These are phyloP conservation scores for Saccharomyces hybrid DNA, from an alignment of 1,139 yeast species.

Conservation along the genomic window DNA sequence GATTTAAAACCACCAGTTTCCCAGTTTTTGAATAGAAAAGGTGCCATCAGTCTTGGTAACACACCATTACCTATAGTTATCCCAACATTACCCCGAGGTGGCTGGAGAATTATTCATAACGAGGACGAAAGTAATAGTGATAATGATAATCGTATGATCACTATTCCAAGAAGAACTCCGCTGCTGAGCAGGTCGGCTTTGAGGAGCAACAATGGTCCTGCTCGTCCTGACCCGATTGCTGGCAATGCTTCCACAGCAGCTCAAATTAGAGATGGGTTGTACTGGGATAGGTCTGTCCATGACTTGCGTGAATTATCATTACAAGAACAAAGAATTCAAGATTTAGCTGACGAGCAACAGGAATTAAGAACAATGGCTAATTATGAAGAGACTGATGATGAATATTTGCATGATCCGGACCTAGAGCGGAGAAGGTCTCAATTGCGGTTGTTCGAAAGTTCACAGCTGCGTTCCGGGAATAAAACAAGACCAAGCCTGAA, in stretches of 20 bases:
- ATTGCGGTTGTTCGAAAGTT: constrained; percentile 18
- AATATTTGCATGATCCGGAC: constrained; percentile 26
- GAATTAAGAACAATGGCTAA: constrained; percentile 8
- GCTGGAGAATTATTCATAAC: constrained; percentile 25
- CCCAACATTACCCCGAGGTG: constrained; percentile 30
- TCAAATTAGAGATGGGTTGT: constrained; percentile 23
- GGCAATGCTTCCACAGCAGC: background rate
- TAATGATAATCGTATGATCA: constrained; percentile 3
- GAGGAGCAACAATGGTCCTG: background rate
- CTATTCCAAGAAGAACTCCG: background rate
- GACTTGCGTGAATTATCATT: constrained; percentile 12
- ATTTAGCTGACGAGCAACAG: constrained; percentile 2
- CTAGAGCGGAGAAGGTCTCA: constrained; percentile 31
- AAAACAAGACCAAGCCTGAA: background rate
- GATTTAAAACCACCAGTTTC: constrained; percentile 31
- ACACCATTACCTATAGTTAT: constrained; percentile 21
- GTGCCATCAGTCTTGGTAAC: constrained; percentile 25
- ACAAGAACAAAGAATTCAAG: background rate
- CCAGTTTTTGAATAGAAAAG: constrained; percentile 28
- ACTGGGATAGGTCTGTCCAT: constrained; percentile 31
- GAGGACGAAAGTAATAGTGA: constrained; percentile 6
- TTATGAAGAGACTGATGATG: constrained; percentile 25
- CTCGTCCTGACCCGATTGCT: background rate
- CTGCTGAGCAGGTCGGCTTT: background rate
- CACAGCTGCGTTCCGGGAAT: constrained; percentile 2